phyloP scores from a whole-genome alignment of 2,329 filamentous ascomycete genomes.

The Pestalotiopsis sp. region DNA sequence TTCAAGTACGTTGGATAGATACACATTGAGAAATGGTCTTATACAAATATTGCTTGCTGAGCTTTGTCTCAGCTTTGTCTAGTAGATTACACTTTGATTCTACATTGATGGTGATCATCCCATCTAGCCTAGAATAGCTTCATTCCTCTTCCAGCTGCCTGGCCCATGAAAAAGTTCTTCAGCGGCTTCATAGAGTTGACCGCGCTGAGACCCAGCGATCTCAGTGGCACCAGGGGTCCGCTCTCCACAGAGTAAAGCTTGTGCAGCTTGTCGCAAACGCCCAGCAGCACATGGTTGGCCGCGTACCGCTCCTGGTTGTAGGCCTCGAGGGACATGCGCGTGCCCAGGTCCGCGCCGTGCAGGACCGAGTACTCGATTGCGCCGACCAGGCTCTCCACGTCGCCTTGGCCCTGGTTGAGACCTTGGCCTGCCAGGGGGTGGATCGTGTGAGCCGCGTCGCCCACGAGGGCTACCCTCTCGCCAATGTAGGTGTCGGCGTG shows the following conservation, averaged over 20 bases:
- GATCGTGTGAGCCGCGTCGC: slow-evolving; percentile 92
- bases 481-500: slow-evolving; percentile 94
- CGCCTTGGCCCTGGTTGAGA: slow-evolving; percentile 88
- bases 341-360: slow-evolving; percentile 87
- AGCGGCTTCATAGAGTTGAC: slow-evolving; percentile 75
- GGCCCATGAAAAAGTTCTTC: slow-evolving; percentile 86
- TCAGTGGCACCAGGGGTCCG: slow-evolving; percentile 77
- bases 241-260: slow-evolving; percentile 84
- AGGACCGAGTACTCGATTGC: slow-evolving; percentile 75
- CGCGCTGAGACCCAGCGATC: slow-evolving; percentile 74
- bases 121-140: slow-evolving; percentile 22
- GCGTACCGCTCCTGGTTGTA: slow-evolving; percentile 83
- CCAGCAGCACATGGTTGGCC: slow-evolving; percentile 77
- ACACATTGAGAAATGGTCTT: background rate
- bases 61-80: background rate
- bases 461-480: slow-evolving; percentile 87
- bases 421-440: slow-evolving; percentile 95
- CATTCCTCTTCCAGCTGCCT: slow-evolving; percentile 57
- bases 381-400: slow-evolving; percentile 76
- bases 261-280: slow-evolving; percentile 85
- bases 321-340: slow-evolving; percentile 73
- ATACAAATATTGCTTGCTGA: background rate
- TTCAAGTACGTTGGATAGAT: background rate
- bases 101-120: background rate
- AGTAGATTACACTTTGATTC: slow-evolving; percentile 8